Evolutionary conservation across 345 rosid genomes (phyloP), one percentile per base, ranked within the genome.

Genomic region (Populus davidiana): DNA sequence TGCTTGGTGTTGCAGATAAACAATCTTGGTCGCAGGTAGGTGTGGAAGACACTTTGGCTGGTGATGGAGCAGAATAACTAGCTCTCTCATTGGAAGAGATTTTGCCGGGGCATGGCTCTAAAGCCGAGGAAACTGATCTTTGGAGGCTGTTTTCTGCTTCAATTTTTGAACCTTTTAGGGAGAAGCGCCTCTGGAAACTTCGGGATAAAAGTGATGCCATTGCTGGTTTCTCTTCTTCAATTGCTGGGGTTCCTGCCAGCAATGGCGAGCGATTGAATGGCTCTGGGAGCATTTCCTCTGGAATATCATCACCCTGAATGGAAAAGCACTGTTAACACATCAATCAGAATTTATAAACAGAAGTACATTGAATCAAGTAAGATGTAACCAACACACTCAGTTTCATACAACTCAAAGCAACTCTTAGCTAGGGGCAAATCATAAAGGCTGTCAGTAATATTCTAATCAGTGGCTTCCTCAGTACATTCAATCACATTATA

Each of bases 221-320:
- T 4, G 38, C 82, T 33, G 88, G 81, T 71, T 70, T 82, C 73
- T 81, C 81, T 33, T 71, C 73, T 65, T 49, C 74, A 75, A 50
- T 44, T 29, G 44, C 69, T 33, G 12, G 65, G 36, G 47, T 49
- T 67, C 62, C 74, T 1, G 27, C 18, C 10, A 78, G 49, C 31
- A 62, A 59, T 27, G 80, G 27, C 20, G 52, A 6, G 38, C 59
- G 75, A 78, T 84, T 87, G 83, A 86, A 96, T 3, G 93, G 90
- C 80, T 89, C 96, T 2, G 97, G 98, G 65, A 96, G 88, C 17
- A 81, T 76, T 38, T 84, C 96, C 76, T 88, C 90, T 1, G 97
- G 99, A 82, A 96, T 79, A 65, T 90, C 94, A 76, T 85, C 97
- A 71, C 86, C 92, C 98, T 94, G 85, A 69, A 67, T 12, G 2